phyloP scores from a whole-genome alignment of 352 stramenopile species.

The Phytophthora vignae region DNA sequence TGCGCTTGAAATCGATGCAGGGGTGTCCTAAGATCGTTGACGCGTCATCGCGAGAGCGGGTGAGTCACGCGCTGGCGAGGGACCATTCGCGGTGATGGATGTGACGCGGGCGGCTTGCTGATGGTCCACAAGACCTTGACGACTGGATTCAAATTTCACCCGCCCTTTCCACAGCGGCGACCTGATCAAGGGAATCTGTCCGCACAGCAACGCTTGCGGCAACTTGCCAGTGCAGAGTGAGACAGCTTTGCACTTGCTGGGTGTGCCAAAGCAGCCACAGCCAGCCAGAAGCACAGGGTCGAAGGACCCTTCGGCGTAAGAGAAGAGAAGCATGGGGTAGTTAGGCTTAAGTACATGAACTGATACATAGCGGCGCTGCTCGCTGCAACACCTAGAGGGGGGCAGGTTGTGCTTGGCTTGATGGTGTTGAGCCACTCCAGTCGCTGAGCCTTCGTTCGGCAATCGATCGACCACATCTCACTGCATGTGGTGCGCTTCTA shows the following conservation, averaged over 20 bases:
- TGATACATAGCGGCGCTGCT: slow-evolving; percentile 19
- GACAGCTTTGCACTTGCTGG: too few species aligned
- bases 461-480: slow-evolving; percentile 23
- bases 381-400: background rate
- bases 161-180: background rate
- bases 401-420: background rate
- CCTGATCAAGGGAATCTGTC: background rate
- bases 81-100: slow-evolving; percentile 2
- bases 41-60: too few species aligned
- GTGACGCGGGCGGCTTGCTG: background rate
- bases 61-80: background rate
- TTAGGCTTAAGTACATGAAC: slow-evolving; percentile 32
- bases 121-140: background rate
- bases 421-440: background rate
- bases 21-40: too few species aligned
- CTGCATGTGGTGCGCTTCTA: slow-evolving; percentile 74
- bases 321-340: background rate
- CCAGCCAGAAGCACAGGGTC: too few species aligned
- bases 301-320: background rate
- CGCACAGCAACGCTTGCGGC: too few species aligned
- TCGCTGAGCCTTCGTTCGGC: slow-evolving; percentile 19
- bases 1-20: too few species aligned
- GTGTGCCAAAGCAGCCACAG: background rate
- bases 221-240: too few species aligned
- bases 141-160: background rate